A percentile compares a stretch with the other conserved stretches of the same genome.
phyloP scores from a whole-genome alignment of 805 yeast genomes.

The Saccharomycopsis sp. region DNA sequence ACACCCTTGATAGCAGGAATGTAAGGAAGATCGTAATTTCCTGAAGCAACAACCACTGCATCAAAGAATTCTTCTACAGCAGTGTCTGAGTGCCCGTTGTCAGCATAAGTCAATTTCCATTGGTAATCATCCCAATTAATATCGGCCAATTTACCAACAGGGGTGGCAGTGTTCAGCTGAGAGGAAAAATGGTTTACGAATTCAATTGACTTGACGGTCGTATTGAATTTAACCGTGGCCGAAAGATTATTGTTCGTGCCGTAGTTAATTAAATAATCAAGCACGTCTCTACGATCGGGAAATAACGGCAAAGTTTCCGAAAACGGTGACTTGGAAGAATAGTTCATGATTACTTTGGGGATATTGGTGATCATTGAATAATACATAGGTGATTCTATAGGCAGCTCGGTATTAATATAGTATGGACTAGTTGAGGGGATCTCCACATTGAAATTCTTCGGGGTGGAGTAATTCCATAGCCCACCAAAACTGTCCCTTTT shows the following conservation, averaged over 20 bases:
- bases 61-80: slow-evolving; percentile 38
- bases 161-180: neutral
- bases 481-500: slow-evolving; percentile 59
- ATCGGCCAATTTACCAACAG: neutral
- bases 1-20: slow-evolving; percentile 48
- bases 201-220: slow-evolving; percentile 39
- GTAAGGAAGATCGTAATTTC: slow-evolving; percentile 51
- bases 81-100: slow-evolving; percentile 30
- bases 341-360: slow-evolving; percentile 59
- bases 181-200: slow-evolving; percentile 8
- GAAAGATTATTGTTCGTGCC: slow-evolving; percentile 32
- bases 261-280: slow-evolving; percentile 51
- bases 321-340: slow-evolving; percentile 41
- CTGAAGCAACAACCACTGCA: slow-evolving; percentile 51
- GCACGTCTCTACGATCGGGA: slow-evolving; percentile 55
- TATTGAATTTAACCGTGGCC: slow-evolving; percentile 36
- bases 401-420: slow-evolving; percentile 12
- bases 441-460: neutral
- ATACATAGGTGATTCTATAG: slow-evolving; percentile 46
- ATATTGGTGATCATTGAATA: slow-evolving; percentile 63
- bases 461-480: slow-evolving; percentile 53
- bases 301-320: slow-evolving; percentile 41
- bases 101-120: slow-evolving; percentile 1
- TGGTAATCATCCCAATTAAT: slow-evolving; percentile 1
- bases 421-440: neutral